These are phyloP conservation scores for Chernovozyma sophiae-reginae DNA, from an alignment of 1,139 yeast genomes.

Conservation along the genomic window DNA sequence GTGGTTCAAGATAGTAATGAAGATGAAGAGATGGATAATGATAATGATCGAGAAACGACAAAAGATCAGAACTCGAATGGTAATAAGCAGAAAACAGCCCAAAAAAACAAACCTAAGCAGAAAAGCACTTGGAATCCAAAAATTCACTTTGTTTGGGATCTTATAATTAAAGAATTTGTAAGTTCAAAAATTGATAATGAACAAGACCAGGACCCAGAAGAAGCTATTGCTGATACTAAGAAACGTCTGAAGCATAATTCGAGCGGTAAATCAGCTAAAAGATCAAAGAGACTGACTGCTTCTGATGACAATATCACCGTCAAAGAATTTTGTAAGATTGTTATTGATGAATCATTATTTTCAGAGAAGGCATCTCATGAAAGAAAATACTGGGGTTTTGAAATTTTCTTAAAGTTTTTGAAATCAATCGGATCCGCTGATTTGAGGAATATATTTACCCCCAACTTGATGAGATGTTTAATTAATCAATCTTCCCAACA, in stretches of 20 bases:
- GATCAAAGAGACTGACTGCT: slow-evolving; percentile 19
- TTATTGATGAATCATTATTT: slow-evolving; percentile 78
- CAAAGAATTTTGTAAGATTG: slow-evolving; percentile 74
- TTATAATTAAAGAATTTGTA: slow-evolving; percentile 46
- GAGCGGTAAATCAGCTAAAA: slow-evolving; percentile 25
- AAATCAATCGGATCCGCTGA: slow-evolving; percentile 24
- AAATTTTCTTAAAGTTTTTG: slow-evolving; percentile 56
- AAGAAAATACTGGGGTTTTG: slow-evolving; percentile 84
- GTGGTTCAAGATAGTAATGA: slow-evolving; percentile 19
- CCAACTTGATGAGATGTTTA: slow-evolving; percentile 68
- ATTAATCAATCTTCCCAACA: slow-evolving; percentile 73
- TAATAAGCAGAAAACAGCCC: slow-evolving; percentile 4
- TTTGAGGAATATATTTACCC: slow-evolving; percentile 51
- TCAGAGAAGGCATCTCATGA: slow-evolving; percentile 76
- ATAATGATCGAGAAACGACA: slow-evolving; percentile 23
- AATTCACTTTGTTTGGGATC: slow-evolving; percentile 80
- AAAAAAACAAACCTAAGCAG: slow-evolving; percentile 30
- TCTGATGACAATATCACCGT: slow-evolving; percentile 28
- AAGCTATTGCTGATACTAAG: slow-evolving; percentile 16
- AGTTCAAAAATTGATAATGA: slow-evolving; percentile 8
- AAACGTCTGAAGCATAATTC: slow-evolving; percentile 22
- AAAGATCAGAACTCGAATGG: slow-evolving; percentile 19
- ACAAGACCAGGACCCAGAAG: slow-evolving; percentile 12
- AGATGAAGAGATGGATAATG: slow-evolving; percentile 20
- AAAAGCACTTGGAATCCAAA: slow-evolving; percentile 75